Base-by-base conservation (phyloP, 2,329 filamentous ascomycete species). In the Rosellinia necatrix region DNA sequence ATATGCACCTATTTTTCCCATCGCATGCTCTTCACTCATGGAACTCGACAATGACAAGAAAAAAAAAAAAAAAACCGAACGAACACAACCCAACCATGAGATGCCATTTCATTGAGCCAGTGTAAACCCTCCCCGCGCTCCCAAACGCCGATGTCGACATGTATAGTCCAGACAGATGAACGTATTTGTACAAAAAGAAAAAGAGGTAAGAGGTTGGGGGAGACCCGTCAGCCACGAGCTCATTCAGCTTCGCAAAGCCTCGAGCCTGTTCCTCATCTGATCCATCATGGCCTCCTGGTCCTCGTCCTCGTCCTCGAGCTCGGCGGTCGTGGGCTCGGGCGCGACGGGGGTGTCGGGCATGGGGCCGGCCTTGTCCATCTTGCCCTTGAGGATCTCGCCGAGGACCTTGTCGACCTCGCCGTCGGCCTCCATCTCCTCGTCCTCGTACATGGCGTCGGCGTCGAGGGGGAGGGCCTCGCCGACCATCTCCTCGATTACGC, bases 401-500 rank as follows among this genome's bases (percentile, higher is more conserved):
- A 99, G 78, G 10, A 97, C 88, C 81, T 93, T 96, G 69, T 97
- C 92, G 8, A 97, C 91, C 79, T 97, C 93, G 17, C 76, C 78
- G 70, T 89, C 87, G 2, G 82, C 86, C 72, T 91, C 88, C 5
- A 87, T 89, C 66, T 92, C 90, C 56, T 86, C 81, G 59, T 91
- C 90, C 56, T 90, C 85, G 55, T 90, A 83, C 49, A 84, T 79
- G 64, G 91, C 78, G 64, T 91, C 78, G 48, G 87, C 75, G 54
- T 92, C 87, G 62, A 87, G 83, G n/a, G 92, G 91, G 63, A 97
- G 77, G 38, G 82, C 86, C 71, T 97, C 93, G 43, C 88, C 90
- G 4, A 96, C 86, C 90, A 97, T 97, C 78, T 99, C 94, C 79
- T 97, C 93, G 58, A 97, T 96, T 63, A 99, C 93, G 13, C 93